Base-by-base conservation (phyloP, 306 rosid genomes). In the Pueraria montana region DNA sequence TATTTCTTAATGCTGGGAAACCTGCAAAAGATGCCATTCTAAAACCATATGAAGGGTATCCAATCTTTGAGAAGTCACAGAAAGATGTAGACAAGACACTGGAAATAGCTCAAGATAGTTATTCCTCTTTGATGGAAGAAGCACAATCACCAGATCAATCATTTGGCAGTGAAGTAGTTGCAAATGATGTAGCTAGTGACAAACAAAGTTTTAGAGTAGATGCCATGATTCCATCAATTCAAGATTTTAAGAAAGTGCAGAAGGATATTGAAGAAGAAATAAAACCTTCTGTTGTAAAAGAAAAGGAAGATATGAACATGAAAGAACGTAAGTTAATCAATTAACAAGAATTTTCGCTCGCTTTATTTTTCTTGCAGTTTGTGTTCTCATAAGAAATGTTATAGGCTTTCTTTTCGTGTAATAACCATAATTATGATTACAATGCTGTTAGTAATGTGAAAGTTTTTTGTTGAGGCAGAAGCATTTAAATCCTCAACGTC, bases 251-350 rank as follows among this genome's bases (percentile, higher is more conserved):
- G 62, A 13, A 86, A 62, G 76, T 21, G 11, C 11, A 14, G 27
- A 43, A 3, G 36, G 74, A 43, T 21, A 34, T 52, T 62, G 42
- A 69, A 52, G 83, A 71, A 56, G 79, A 77, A 82, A 76, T 45
- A 69, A 48, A 72, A 72, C 40, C 18, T 32, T 49, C 46, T 13
- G 58, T 12, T 11, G 23, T 52, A 17, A 58, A 76, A 26, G 58
- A 74, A 11, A 65, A 64, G 36, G 43, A 77, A 77, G 86, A 83
- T 81, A 53, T 27, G 50, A 62, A 70, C 80, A 55, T 14, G 61
- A 56, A 72, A 36, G 49, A 66, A 66, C 48, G 2, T 42, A 42
- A 66, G 52, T 53, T 26, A 52, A 43, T 36, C 50, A 38, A 9
- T 66, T 18, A 36, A 38, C 34, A 59, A 58, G 23, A 45, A 24